These are phyloP conservation scores for Cenchrus purpureus DNA, from an alignment of 176 grass and related monocot species.

Conservation along the genomic window DNA sequence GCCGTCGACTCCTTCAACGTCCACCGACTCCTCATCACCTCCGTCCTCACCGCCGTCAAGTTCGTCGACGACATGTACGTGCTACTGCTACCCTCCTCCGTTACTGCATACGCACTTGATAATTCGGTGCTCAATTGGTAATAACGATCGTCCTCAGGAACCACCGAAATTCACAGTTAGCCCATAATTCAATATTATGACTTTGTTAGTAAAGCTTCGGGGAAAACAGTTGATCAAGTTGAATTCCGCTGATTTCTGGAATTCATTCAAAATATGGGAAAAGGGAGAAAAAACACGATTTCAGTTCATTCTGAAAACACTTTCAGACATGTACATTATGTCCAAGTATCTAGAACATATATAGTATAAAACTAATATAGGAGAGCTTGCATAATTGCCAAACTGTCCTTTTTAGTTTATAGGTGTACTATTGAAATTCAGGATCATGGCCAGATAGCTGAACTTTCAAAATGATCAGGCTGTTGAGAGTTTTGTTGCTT, in stretches of 20 bases:
- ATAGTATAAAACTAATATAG: background rate
- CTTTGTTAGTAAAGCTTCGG: too few relatives aligned
- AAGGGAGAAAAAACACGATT: background rate
- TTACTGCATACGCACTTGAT: too few relatives aligned
- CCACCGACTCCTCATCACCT: slow-evolving; percentile 94
- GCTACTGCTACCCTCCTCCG: accelerated
- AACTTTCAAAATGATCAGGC: slow-evolving; percentile 20
- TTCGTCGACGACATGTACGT: slow-evolving; percentile 99
- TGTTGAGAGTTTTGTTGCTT: slow-evolving; percentile 11
- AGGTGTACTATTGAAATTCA: background rate
- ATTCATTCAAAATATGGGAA: background rate
- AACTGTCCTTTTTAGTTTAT: background rate
- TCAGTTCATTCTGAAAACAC: background rate
- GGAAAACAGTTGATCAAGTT: background rate
- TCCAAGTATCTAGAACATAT: background rate
- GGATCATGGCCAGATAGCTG: background rate
- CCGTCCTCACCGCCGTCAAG: slow-evolving; percentile 94
- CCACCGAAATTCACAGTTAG: too few relatives aligned
- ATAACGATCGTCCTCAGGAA: background rate
- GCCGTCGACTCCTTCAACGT: slow-evolving; percentile 95
- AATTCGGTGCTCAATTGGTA: background rate
- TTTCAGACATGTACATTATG: background rate
- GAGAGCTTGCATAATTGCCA: background rate
- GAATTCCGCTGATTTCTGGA: slow-evolving; percentile 9
- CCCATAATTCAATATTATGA: too few relatives aligned